Conservation (phyloP, 2,329 filamentous ascomycete genomes). For the Ambrosiella cleistominuta region DNA sequence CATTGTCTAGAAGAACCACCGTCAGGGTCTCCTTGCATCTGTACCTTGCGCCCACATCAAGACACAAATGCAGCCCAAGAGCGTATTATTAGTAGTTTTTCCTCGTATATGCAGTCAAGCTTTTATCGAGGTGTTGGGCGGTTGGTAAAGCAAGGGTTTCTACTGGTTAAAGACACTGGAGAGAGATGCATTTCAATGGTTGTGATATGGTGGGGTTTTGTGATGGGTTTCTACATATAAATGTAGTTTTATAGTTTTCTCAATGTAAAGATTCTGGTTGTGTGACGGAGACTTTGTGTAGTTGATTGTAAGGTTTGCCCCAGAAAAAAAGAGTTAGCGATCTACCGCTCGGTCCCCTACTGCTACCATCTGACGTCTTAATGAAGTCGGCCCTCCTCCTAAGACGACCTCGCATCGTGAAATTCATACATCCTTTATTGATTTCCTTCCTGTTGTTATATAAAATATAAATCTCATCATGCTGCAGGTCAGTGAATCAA, state of each 20-base stretch:
- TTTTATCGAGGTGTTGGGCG: not conserved
- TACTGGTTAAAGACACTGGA: not conserved
- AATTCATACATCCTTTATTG: not conserved
- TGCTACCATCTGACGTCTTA: not conserved
- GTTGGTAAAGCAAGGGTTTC: not conserved
- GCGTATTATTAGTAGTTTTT: not conserved
- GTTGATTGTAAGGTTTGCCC: no score
- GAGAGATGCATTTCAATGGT: not conserved
- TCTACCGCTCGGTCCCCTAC: no score
- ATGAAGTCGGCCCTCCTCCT: not conserved
- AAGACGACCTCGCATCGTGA: not conserved
- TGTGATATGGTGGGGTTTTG: not conserved
- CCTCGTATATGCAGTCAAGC: not conserved
- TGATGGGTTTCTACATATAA: not conserved
- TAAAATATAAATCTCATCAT: not conserved
- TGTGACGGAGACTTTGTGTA: no score
- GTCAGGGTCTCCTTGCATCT: not conserved
- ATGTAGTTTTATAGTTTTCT: no score
- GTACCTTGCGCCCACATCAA: not conserved
- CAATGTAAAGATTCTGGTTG: no score
- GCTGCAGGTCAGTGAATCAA: not conserved
- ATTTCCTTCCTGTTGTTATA: not conserved
- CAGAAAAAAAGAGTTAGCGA: no score
- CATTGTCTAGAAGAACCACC: not conserved
- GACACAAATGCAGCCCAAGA: not conserved